phyloP scores from a whole-genome alignment of 2,329 filamentous ascomycete species.

The Phialophora expanda region DNA sequence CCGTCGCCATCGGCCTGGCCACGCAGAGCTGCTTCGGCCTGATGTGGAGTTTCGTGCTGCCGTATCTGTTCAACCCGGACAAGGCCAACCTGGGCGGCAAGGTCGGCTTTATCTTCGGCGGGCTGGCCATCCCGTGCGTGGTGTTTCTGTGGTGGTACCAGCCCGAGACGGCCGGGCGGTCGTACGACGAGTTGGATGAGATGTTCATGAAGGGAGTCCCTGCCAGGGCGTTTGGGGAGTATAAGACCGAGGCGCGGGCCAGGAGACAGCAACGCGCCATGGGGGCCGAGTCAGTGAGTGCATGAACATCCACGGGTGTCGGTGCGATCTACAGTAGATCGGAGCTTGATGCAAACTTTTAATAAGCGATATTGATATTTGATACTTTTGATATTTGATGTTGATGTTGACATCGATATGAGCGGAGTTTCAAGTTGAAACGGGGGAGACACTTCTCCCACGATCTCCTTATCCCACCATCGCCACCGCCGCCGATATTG shows the following conservation, averaged over 20 bases:
- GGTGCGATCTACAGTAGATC: too few relatives aligned
- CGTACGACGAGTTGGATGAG: constrained; percentile 43
- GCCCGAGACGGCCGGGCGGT: constrained; percentile 46
- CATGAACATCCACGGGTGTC: too few relatives aligned
- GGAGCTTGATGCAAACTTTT: too few relatives aligned
- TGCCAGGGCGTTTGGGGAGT: constrained; percentile 39
- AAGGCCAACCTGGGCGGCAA: constrained; percentile 49
- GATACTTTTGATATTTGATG: too few relatives aligned
- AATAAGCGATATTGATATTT: too few relatives aligned
- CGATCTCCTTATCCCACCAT: background rate
- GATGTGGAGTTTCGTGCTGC: constrained; percentile 49
- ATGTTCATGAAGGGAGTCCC: constrained; percentile 41
- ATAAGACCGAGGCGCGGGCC: constrained; percentile 2
- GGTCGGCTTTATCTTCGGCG: constrained; percentile 51
- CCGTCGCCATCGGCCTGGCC: constrained; percentile 32
- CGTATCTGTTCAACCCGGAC: constrained; percentile 45
- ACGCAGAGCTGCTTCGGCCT: constrained; percentile 29
- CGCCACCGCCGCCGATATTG: background rate
- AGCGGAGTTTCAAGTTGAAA: too few relatives aligned
- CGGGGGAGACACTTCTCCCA: background rate
- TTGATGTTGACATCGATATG: too few relatives aligned
- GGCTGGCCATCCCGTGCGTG: constrained; percentile 39
- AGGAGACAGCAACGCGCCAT: background rate
- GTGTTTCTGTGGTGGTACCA: constrained; percentile 44
- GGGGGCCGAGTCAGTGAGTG: background rate